phyloP scores from a whole-genome alignment of 139 green algal genomes.

The Pseudopediastrum boryanum region DNA sequence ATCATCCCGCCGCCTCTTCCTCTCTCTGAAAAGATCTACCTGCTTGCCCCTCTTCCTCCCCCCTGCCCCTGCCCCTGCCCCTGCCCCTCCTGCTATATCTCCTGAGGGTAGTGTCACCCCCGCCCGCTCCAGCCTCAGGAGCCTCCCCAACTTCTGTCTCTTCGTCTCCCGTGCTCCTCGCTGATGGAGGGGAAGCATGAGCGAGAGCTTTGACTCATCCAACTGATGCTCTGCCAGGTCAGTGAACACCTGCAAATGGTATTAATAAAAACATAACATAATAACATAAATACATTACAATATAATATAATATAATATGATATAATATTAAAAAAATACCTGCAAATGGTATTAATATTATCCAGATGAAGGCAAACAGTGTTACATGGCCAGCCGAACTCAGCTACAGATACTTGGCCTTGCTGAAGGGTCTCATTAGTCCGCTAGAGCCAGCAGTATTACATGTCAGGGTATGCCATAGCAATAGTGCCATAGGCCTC shows the following conservation, averaged over 20 bases:
- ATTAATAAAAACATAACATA: not conserved
- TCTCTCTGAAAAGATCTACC: not conserved
- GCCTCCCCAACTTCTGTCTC: slow-evolving; percentile 67
- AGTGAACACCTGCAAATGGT: slow-evolving; percentile 34
- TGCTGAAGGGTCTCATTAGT: no score
- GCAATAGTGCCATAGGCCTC: no score
- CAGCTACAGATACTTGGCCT: no score
- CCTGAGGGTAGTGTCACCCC: slow-evolving; percentile 39
- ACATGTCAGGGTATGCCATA: no score
- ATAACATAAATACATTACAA: not conserved
- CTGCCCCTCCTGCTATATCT: not conserved
- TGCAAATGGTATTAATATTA: no score
- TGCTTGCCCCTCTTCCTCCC: not conserved
- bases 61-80: not conserved
- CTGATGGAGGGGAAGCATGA: slow-evolving; percentile 64
- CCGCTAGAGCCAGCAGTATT: no score
- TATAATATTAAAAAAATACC: no score
- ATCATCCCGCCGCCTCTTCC: not conserved
- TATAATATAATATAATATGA: not conserved
- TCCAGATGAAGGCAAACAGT: no score
- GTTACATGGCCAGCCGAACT: no score
- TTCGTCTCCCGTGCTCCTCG: slow-evolving; percentile 75
- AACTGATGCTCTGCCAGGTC: slow-evolving; percentile 31
- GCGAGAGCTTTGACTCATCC: slow-evolving; percentile 30
- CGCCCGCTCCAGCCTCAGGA: slow-evolving; percentile 64